Base-by-base conservation (phyloP, 306 rosid genomes). In the Alnus glutinosa region DNA sequence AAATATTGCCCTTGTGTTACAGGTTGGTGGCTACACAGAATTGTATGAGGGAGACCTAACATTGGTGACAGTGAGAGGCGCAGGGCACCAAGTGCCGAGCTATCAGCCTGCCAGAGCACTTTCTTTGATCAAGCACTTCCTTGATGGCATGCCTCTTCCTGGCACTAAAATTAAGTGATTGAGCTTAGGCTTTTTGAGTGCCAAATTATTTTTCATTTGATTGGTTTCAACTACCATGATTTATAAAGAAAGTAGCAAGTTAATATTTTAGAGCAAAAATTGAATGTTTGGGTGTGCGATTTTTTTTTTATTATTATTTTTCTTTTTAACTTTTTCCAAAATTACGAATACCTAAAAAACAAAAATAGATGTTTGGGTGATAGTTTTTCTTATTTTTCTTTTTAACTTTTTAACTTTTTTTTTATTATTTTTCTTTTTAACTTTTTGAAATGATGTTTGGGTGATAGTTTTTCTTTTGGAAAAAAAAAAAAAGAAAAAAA, bases 51-150 rank as follows among this genome's bases (percentile, higher is more conserved):
- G 98, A 73, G 86, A 78, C 34, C 52, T 93, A 55, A 93, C 97
- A 32, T 81, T 93, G 72, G 90, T 90, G 0, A 93, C 98, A 18
- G 93, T 91, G 77, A 91, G 97, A 81, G 94, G 44, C 37, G 97
- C 97, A 70, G 97, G 97, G 42, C 98, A 93, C 80, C 92, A 93
- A 87, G 98, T 93, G 52, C 98, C 98, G 30, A 89, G 93, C 80
- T 89, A 79, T 80, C 94, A 93, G 70, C 97, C 97, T 7, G 79
- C 68, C 34, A 87, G 97, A 83, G 96, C 89, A 1, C 91, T 93
- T 48, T 69, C 97, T 37, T 84, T 93, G 7, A 76, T 89, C 85
- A 85, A 61, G 7, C 93, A 93, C 82, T 91, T 93, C 77, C 85
- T 93, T 49, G 63, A 70, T 36, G 97, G 93, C 73, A 89, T 89